Base-by-base conservation (phyloP, 306 rosid genomes). In the Medicago arabica region DNA sequence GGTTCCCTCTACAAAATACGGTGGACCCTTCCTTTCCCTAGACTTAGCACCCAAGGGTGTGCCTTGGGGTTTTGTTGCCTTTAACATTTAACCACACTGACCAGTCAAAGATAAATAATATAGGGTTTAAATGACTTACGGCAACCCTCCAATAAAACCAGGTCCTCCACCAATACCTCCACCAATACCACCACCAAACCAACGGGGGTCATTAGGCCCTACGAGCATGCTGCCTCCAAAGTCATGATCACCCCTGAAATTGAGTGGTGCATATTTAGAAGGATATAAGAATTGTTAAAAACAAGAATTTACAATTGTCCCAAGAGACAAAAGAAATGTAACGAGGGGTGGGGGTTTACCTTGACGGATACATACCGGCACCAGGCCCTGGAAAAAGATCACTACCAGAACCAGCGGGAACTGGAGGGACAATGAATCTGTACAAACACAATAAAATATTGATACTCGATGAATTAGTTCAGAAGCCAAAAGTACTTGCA, bases 351-450 rank as follows among this genome's bases (percentile, higher is more conserved):
- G 31, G 31, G 31, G 4, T 75, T 74, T 84, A 93, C 98, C 97
- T 85, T 58, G 85, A 53, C 43, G 93, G 93, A 69, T 80, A 72
- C 79, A 89, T 75, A 62, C 96, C 98, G 73, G 98, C 97, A 25
- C 84, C 84, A 57, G 97, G 90, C 41, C 97, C 97, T 18, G 97
- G 98, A 57, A 77, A 71, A 69, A 91, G 86, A 86, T 91, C 93
- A 67, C 88, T 81, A 74, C 79, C 82, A 72, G 79, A 72, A 41
- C 94, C 94, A 74, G 54, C 1, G 36, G 89, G 83, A 82, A 82
- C 67, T 54, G 97, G 88, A 62, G 94, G 98, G 80, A 47, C 41
- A 54, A 74, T 17, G 62, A 85, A 28, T 79, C 96, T 93, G 72
- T 68, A 79, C 69, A 76, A 65, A 75, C n/a, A 13, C 10, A 67